phyloP scores from a whole-genome alignment of 192 early-diverging fungal species.

The Backusella westeae region DNA sequence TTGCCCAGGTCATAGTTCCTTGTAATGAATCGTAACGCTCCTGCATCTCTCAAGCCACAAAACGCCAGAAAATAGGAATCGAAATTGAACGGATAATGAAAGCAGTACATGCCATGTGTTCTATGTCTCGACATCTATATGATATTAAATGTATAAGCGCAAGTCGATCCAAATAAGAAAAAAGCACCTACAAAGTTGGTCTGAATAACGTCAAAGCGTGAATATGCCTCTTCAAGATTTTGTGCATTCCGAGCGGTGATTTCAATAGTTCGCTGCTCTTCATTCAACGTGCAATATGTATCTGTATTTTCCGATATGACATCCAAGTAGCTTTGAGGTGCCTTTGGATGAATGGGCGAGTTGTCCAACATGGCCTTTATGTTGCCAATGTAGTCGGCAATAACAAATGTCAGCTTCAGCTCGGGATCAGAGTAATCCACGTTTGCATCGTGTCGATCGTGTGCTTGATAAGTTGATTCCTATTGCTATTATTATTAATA shows the following conservation, averaged over 20 bases:
- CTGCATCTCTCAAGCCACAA: neutral
- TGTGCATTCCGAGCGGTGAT: neutral
- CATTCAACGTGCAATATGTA: neutral
- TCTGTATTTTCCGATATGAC: neutral
- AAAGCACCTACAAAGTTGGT: neutral
- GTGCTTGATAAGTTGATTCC: neutral
- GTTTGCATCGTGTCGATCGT: too few relatives aligned
- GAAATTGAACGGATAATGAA: neutral
- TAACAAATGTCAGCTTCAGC: neutral
- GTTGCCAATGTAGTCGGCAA: neutral
- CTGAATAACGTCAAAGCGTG: neutral
- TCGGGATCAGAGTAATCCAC: neutral
- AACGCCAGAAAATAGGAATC: neutral
- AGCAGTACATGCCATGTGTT: neutral
- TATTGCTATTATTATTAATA: too few relatives aligned
- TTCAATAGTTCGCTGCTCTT: neutral
- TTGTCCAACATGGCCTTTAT: neutral
- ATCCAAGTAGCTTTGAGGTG: neutral
- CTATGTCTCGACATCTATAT: neutral
- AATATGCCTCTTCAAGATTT: neutral
- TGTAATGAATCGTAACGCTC: neutral
- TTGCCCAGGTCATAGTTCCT: neutral
- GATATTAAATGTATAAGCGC: neutral
- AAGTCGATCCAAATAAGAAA: neutral
- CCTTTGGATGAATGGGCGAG: neutral